phyloP scores from a whole-genome alignment of 164 flowering plant genomes.

The Tetrastigma voinierianum region DNA sequence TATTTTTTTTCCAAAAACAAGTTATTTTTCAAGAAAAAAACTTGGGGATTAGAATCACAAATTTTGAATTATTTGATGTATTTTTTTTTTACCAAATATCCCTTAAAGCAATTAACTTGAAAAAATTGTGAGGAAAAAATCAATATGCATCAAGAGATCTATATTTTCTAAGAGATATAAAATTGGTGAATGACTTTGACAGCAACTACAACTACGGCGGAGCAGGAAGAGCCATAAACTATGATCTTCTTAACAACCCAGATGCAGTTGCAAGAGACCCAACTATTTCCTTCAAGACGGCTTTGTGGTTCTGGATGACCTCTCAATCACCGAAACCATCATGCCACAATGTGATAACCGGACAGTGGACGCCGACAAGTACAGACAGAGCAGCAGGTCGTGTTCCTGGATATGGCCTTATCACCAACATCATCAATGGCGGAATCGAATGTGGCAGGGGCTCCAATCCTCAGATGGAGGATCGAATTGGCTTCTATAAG shows the following conservation, averaged over 20 bases:
- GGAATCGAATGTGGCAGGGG: slow-evolving; percentile 42
- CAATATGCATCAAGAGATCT: too few species aligned
- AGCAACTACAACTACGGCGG: slow-evolving; percentile 43
- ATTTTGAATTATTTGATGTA: too few species aligned
- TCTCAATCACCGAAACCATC: slow-evolving; percentile 38
- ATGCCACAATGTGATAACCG: slow-evolving; percentile 39
- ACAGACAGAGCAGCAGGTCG: slow-evolving; percentile 28
- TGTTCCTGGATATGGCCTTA: slow-evolving; percentile 31
- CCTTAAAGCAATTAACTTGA: not conserved
- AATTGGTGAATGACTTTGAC: not conserved
- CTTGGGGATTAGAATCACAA: too few species aligned
- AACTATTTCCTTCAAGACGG: slow-evolving; percentile 35
- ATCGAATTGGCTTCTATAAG: slow-evolving; percentile 35
- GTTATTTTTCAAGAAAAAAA: too few species aligned
- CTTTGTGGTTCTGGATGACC: slow-evolving; percentile 47
- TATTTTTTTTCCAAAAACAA: too few species aligned
- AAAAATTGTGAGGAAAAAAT: too few species aligned
- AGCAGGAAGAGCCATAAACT: slow-evolving; percentile 27
- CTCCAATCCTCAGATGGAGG: not conserved
- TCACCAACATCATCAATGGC: slow-evolving; percentile 52
- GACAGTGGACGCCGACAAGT: slow-evolving; percentile 31
- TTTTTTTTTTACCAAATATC: too few species aligned
- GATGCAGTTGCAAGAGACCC: slow-evolving; percentile 35
- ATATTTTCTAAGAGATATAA: too few species aligned
- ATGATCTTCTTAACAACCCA: slow-evolving; percentile 29